Evolutionary conservation across 2,329 filamentous ascomycete species (phyloP), one percentile per base, ranked within the genome.

Genomic region (Colletotrichum kahawae): DNA sequence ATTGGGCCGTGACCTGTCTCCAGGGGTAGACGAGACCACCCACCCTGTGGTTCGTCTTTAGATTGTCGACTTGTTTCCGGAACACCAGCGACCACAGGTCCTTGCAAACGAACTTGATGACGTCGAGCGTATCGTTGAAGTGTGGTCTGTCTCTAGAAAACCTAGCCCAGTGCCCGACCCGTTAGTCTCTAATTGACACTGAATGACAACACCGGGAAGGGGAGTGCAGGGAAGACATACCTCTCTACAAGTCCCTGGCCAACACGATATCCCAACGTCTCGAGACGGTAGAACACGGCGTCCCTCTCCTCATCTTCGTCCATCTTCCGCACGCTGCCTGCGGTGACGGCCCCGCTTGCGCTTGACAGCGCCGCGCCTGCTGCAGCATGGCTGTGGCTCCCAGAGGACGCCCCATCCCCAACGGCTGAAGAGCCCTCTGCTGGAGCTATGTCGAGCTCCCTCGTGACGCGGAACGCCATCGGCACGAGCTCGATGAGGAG

Each of bases 41-140:
- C 87, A 95, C 94, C 80, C 97, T 89, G 83, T 99, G 97, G 82
- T 99, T 99, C 10, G 97, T 99, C 86, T 99, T 99, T 62, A 99
- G 89, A 83, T 99, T 99, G 85, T 99, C 97, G 81, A 99, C 95
- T 84, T 98, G 97, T 86, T 99, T 99, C 82, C 95, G 91, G 85
- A 98, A 99, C 18, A 98, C 91, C 24, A 98, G 89, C 38, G 92
- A 95, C 97, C 97, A 99, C 59, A 99, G 89, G 84, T 99, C 97
- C 87, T 99, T 99, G 91, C 97, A 99, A 65, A 99, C 89, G 82
- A 99, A 98, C 84, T 99, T 99, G 83, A 99, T 99, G 65, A 96
- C 94, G 82, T 98, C 97, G 56, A 99, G 91, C 5, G 96, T 96
- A 80, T 98, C 95, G 76, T 93, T 95, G 82, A 98, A 97, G 64